These are phyloP conservation scores for Ceratobasidium sp. DNA, from an alignment of 1,284 basidiomycete species.

Conservation along the genomic window DNA sequence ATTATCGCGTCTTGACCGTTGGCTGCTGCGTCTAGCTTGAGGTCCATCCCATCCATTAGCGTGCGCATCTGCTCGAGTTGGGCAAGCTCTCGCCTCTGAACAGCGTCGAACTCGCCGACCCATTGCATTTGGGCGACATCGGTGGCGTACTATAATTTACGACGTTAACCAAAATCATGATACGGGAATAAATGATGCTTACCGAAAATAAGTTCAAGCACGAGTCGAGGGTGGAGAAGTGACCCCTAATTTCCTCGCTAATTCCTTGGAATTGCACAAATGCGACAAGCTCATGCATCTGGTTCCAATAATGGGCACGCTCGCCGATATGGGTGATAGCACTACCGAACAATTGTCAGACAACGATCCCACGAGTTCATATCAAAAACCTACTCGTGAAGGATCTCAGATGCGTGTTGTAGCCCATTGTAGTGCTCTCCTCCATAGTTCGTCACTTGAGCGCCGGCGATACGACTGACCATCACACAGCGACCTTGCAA, in stretches of 20 bases:
- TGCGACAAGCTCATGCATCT: neutral
- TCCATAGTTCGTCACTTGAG: constrained; percentile 9
- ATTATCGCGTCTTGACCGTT: neutral
- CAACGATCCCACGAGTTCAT: too few species aligned
- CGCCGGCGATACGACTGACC: neutral
- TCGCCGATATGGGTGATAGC: neutral
- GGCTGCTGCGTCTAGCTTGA: neutral
- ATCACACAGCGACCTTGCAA: constrained; percentile 16
- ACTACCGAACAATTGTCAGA: neutral
- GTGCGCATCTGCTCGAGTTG: neutral
- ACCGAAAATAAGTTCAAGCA: constrained; percentile 31
- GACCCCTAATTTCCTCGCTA: constrained; percentile 9
- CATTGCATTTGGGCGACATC: constrained; percentile 26
- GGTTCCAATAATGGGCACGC: neutral
- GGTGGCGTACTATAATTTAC: neutral
- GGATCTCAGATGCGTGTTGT: neutral
- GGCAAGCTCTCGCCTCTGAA: neutral
- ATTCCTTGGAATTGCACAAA: constrained; percentile 10
- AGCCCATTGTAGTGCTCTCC: neutral
- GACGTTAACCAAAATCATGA: neutral
- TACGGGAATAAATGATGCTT: neutral
- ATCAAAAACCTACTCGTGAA: neutral
- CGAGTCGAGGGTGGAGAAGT: constrained; percentile 17
- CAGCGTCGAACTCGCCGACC: neutral
- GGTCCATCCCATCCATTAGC: constrained; percentile 9